These are phyloP conservation scores for Geoglossum glabrum DNA, from an alignment of 495 filamentous ascomycete genomes.

Conservation along the genomic window DNA sequence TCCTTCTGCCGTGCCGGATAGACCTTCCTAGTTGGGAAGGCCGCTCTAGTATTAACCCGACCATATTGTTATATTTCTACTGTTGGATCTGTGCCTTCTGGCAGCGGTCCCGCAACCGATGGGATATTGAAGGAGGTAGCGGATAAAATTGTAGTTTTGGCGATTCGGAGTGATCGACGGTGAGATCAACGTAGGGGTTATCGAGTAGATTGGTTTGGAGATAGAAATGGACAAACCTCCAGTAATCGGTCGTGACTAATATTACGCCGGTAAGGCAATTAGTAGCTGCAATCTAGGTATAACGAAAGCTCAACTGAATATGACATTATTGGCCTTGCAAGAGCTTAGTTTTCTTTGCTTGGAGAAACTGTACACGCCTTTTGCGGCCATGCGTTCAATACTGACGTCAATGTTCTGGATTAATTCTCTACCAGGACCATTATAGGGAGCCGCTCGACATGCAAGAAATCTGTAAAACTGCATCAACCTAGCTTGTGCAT, in stretches of 20 bases:
- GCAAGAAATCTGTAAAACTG: constrained; percentile 6
- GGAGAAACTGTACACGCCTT: constrained; percentile 6
- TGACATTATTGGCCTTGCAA: constrained; percentile 7
- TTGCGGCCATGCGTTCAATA: constrained; percentile 2
- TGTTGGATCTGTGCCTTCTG: neutral
- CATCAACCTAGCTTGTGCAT: constrained; percentile 8
- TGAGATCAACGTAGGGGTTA: neutral
- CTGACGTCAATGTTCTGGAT: constrained; percentile 7
- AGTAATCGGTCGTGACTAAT: neutral
- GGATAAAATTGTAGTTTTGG: too few species aligned
- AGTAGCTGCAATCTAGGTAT: neutral
- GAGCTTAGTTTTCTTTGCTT: constrained; percentile 8
- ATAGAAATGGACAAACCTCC: neutral
- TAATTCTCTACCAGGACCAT: constrained; percentile 9
- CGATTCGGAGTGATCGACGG: neutral
- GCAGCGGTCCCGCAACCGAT: too few species aligned
- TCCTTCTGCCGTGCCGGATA: neutral
- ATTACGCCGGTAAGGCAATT: neutral
- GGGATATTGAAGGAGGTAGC: too few species aligned
- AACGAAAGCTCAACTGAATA: neutral
- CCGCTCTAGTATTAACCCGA: neutral
- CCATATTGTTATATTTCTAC: neutral
- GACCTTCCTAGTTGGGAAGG: neutral
- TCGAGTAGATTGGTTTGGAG: neutral
- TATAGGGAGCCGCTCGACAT: constrained; percentile 6